phyloP scores from a whole-genome alignment of 2,329 filamentous ascomycete genomes.

The Calonectria hongkongensis region DNA sequence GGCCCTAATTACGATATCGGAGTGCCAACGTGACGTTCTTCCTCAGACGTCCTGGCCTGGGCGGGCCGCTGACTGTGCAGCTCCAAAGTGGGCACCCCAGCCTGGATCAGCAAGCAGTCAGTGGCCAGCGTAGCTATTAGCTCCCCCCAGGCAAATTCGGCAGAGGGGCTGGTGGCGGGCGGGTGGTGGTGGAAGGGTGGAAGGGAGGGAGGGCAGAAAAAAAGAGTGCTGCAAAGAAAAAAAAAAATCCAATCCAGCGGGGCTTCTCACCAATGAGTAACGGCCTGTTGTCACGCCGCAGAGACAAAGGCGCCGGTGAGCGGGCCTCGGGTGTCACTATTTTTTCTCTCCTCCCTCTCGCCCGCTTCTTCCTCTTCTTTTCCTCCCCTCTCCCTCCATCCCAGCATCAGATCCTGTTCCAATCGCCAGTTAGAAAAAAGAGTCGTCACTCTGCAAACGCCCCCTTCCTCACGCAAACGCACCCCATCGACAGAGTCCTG shows the following conservation, averaged over 20 bases:
- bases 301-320: slow-evolving; percentile 23
- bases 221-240: slow-evolving; percentile 2
- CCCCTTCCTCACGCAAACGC: slow-evolving; percentile 27
- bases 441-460: slow-evolving; percentile 31
- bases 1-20: slow-evolving; percentile 15
- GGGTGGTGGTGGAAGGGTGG: slow-evolving; percentile 6
- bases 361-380: slow-evolving; percentile 22
- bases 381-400: slow-evolving; percentile 38
- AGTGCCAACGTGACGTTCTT: slow-evolving; percentile 11
- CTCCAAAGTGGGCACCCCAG: slow-evolving; percentile 3
- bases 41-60: not conserved
- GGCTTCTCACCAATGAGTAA: slow-evolving; percentile 52
- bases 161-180: slow-evolving; percentile 19
- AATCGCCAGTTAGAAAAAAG: slow-evolving; percentile 39
- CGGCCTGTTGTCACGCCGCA: slow-evolving; percentile 47
- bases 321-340: slow-evolving; percentile 41
- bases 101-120: not conserved
- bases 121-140: slow-evolving; percentile 2
- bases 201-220: not conserved
- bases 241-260: slow-evolving; percentile 42
- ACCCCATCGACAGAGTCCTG: slow-evolving; percentile 36
- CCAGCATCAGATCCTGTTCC: slow-evolving; percentile 25
- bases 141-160: slow-evolving; percentile 22
- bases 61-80: slow-evolving; percentile 24
- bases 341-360: slow-evolving; percentile 41